Evolutionary conservation across 2,329 filamentous ascomycete species (phyloP).

Genomic region (Ophiobolus disseminans): DNA sequence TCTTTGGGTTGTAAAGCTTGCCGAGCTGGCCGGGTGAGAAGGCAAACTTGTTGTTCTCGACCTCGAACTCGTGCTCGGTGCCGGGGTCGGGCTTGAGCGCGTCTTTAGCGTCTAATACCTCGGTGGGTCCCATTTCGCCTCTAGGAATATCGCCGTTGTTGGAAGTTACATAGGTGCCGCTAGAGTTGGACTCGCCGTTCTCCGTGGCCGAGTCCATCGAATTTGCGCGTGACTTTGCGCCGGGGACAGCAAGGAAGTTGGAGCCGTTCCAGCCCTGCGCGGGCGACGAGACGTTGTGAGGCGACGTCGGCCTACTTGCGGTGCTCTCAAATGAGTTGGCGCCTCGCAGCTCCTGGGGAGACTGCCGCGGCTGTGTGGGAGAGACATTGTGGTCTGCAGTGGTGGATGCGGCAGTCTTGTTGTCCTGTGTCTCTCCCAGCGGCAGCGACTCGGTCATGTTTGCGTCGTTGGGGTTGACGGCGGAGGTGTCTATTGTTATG

Average conservation of each 20-base stretch:
- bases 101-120: slow-evolving; percentile 69
- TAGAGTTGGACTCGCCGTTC: slow-evolving; percentile 61
- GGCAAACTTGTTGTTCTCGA: slow-evolving; percentile 79
- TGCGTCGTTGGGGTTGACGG: slow-evolving; percentile 49
- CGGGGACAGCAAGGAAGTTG: slow-evolving; percentile 69
- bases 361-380: slow-evolving; percentile 28
- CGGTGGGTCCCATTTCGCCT: slow-evolving; percentile 53
- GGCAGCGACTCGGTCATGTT: slow-evolving; percentile 45
- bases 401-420: slow-evolving; percentile 30
- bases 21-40: slow-evolving; percentile 82
- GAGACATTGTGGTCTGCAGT: slow-evolving; percentile 32
- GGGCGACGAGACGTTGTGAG: slow-evolving; percentile 72
- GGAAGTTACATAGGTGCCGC: slow-evolving; percentile 64
- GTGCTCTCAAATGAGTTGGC: slow-evolving; percentile 69
- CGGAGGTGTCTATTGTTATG: slow-evolving; percentile 61
- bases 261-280: slow-evolving; percentile 62
- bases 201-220: slow-evolving; percentile 70
- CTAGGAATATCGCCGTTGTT: slow-evolving; percentile 52
- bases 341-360: slow-evolving; percentile 59
- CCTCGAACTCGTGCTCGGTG: slow-evolving; percentile 73
- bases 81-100: slow-evolving; percentile 79
- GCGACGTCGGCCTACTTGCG: slow-evolving; percentile 70
- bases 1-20: slow-evolving; percentile 83
- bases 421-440: slow-evolving; percentile 43
- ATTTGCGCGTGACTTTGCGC: slow-evolving; percentile 67